These are phyloP conservation scores for Blastobotrys arbuscula DNA, from an alignment of 1,139 yeast species.

Conservation along the genomic window DNA sequence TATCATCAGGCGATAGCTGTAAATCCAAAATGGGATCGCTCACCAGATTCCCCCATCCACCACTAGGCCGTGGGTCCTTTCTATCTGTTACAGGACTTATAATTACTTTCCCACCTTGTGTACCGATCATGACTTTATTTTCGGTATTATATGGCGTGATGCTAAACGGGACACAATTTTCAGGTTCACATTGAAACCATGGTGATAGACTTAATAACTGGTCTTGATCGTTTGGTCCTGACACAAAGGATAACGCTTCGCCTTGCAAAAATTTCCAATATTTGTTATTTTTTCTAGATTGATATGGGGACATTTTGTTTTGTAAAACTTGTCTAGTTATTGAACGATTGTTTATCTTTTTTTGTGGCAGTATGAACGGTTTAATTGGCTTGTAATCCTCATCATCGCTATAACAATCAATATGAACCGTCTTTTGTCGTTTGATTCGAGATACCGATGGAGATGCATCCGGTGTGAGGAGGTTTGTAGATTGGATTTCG, in stretches of 20 bases:
- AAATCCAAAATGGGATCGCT: constrained; percentile 8
- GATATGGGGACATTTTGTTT: background rate
- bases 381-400: background rate
- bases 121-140: constrained; percentile 6
- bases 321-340: background rate
- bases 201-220: background rate
- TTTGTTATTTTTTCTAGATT: background rate
- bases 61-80: background rate
- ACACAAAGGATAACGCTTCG: constrained; percentile 5
- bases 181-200: constrained; percentile 2
- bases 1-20: constrained; percentile 1
- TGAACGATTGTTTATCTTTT: background rate
- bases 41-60: no score
- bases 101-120: constrained; percentile 9
- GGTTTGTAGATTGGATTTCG: constrained; percentile 5
- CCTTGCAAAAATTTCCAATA: background rate
- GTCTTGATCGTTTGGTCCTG: constrained; percentile 1
- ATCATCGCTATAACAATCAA: background rate
- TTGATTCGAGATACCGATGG: constrained; percentile 6
- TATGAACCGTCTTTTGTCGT: constrained; percentile 2
- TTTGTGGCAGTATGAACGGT: background rate
- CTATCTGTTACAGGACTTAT: background rate
- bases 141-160: background rate
- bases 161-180: constrained; percentile 4
- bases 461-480: constrained; percentile 12